Conservation (phyloP, 1,139 yeast genomes). For the Suhomyces wounanorum region DNA sequence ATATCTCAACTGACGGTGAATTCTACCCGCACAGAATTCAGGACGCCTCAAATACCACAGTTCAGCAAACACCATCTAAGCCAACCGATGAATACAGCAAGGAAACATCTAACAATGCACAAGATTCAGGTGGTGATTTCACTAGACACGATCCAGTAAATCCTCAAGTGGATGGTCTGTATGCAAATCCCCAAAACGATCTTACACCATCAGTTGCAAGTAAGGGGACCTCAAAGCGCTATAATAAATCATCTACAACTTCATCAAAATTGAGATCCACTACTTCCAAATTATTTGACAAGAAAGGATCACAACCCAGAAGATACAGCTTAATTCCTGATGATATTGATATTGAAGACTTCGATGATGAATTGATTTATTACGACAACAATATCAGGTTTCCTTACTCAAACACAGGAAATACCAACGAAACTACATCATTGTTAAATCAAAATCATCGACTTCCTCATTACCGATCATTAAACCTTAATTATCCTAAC, state of each 20-base stretch:
- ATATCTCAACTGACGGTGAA: conserved; percentile 37
- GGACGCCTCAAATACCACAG: conserved; percentile 8
- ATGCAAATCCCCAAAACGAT: background rate
- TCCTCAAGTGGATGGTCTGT: background rate
- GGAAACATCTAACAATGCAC: conserved; percentile 1
- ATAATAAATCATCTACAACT: conserved; percentile 31
- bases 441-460: conserved; percentile 34
- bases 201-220: conserved; percentile 25
- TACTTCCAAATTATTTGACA: conserved; percentile 69
- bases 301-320: conserved; percentile 69
- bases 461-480: conserved; percentile 47
- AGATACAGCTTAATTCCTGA: conserved; percentile 73
- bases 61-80: conserved; percentile 4
- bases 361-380: conserved; percentile 56
- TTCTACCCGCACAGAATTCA: conserved; percentile 13
- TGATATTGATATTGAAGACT: conserved; percentile 66
- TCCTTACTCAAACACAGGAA: conserved; percentile 33
- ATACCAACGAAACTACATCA: conserved; percentile 36
- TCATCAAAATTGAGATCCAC: conserved; percentile 58
- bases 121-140: background rate
- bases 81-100: background rate
- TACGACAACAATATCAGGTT: conserved; percentile 47
- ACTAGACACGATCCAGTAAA: background rate
- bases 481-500: conserved; percentile 38
- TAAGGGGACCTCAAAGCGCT: conserved; percentile 28